These are phyloP conservation scores for Boletus rubescentipes DNA, from an alignment of 768 basidiomycete genomes.

Conservation along the genomic window DNA sequence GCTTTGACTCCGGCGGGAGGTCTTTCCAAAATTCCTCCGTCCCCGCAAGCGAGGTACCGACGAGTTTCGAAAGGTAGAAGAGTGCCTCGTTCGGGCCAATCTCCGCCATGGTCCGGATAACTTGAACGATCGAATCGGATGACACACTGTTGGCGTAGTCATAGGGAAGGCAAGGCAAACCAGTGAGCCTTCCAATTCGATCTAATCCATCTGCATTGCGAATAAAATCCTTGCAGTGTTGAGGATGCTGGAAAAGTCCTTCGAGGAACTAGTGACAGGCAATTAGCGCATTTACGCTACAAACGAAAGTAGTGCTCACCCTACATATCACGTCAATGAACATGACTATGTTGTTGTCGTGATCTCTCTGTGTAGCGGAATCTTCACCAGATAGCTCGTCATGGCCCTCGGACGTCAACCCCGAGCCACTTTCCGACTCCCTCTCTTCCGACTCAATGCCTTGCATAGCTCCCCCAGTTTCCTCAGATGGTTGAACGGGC, in stretches of 20 bases:
- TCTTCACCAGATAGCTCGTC: conserved; percentile 31
- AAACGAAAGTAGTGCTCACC: conserved; percentile 42
- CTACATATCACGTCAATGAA: conserved; percentile 79
- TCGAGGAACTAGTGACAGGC: conserved; percentile 69
- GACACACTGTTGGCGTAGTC: conserved; percentile 84
- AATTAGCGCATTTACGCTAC: conserved; percentile 2
- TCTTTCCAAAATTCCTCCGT: conserved; percentile 72
- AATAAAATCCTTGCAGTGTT: conserved; percentile 90
- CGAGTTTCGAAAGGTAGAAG: conserved; percentile 63
- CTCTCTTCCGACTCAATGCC: conserved; percentile 33
- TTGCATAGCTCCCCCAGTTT: conserved; percentile 49
- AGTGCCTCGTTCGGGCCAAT: conserved; percentile 78
- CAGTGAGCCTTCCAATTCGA: conserved; percentile 72
- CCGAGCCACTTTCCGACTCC: conserved; percentile 20
- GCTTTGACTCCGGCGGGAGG: conserved; percentile 53
- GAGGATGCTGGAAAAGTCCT: conserved; percentile 89
- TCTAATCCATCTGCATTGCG: conserved; percentile 68
- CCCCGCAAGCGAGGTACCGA: conserved; percentile 65
- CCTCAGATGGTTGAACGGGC: conserved; percentile 24
- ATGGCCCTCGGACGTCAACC: conserved; percentile 14
- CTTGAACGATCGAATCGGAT: conserved; percentile 84
- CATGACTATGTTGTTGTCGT: conserved; percentile 74
- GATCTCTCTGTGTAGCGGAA: conserved; percentile 44
- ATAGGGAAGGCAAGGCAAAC: conserved; percentile 83
- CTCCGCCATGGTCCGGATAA: conserved; percentile 87